A percentile compares a stretch with the other conserved stretches of the same genome.
phyloP scores from a whole-genome alignment of 2,329 filamentous ascomycete species.

The Coleophoma cylindrospora region DNA sequence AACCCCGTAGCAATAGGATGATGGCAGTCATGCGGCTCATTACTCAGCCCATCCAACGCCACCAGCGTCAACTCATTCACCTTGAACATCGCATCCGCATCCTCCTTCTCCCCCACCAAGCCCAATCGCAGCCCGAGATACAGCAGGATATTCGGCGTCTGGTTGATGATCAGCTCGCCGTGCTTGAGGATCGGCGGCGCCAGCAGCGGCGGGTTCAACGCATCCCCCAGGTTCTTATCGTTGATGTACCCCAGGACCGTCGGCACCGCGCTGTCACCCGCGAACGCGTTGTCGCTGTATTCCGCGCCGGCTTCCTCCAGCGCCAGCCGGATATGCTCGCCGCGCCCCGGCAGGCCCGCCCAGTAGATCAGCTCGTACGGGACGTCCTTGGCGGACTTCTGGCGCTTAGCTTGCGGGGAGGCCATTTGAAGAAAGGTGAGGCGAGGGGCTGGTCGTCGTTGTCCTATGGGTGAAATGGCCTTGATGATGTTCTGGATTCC shows the following conservation, averaged over 20 bases:
- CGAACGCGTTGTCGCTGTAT: slow-evolving; percentile 58
- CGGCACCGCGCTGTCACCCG: slow-evolving; percentile 41
- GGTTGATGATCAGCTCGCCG: slow-evolving; percentile 53
- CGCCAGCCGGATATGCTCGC: slow-evolving; percentile 66
- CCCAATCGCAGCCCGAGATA: slow-evolving; percentile 49
- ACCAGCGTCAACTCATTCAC: slow-evolving; percentile 63
- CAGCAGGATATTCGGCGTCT: slow-evolving; percentile 68
- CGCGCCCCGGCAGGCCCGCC: slow-evolving; percentile 59
- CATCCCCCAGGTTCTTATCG: slow-evolving; percentile 40
- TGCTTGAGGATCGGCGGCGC: slow-evolving; percentile 61
- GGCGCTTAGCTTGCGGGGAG: slow-evolving; percentile 26
- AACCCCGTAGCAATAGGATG: slow-evolving; percentile 57
- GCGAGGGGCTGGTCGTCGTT: no score
- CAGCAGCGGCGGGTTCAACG: slow-evolving; percentile 57
- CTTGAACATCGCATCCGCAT: slow-evolving; percentile 42
- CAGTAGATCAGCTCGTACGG: slow-evolving; percentile 17
- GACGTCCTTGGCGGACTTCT: slow-evolving; percentile 36
- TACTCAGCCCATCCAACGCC: slow-evolving; percentile 60
- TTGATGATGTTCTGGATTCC: no score
- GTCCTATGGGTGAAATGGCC: no score
- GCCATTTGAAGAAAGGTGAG: not conserved
- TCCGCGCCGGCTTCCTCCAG: slow-evolving; percentile 63
- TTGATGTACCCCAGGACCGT: slow-evolving; percentile 44
- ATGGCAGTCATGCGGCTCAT: slow-evolving; percentile 71
- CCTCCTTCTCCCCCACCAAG: slow-evolving; percentile 19